Evolutionary conservation across 2,329 filamentous ascomycete genomes (phyloP).

Genomic region (Aurifilum marmelostoma): DNA sequence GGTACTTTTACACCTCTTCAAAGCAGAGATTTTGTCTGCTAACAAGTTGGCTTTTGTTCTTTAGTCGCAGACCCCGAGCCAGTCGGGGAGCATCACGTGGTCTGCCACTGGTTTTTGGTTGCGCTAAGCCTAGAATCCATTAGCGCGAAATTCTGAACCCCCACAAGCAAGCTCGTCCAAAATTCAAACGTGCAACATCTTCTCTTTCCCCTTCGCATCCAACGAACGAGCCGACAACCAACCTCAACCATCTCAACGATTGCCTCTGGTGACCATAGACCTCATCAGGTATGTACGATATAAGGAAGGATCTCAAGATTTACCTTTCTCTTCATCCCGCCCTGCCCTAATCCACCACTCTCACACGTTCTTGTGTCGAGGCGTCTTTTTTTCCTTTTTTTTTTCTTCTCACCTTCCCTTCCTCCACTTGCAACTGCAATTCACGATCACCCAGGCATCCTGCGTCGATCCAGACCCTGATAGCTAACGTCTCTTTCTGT

Average conservation of each 20-base stretch:
- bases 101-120: neutral
- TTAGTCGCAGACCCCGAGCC: too few relatives aligned
- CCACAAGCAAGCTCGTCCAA: slow-evolving; percentile 26
- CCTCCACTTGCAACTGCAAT: too few relatives aligned
- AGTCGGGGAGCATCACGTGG: slow-evolving; percentile 18
- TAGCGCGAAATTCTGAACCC: slow-evolving; percentile 17
- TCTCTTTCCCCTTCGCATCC: slow-evolving; percentile 20
- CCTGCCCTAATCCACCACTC: neutral
- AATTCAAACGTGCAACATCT: slow-evolving; percentile 22
- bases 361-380: neutral
- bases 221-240: slow-evolving; percentile 30
- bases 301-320: neutral
- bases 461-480: slow-evolving; percentile 6
- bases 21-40: neutral
- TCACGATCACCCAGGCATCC: neutral
- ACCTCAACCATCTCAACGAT: slow-evolving; percentile 26
- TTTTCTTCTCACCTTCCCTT: neutral
- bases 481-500: slow-evolving; percentile 34
- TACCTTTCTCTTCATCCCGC: neutral
- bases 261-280: slow-evolving; percentile 30
- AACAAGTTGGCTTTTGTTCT: neutral
- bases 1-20: neutral
- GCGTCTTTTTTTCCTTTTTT: neutral
- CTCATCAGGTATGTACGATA: slow-evolving; percentile 31
- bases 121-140: neutral